phyloP scores from a whole-genome alignment of 179 eudicot species.

The Heliamphora pulchella region DNA sequence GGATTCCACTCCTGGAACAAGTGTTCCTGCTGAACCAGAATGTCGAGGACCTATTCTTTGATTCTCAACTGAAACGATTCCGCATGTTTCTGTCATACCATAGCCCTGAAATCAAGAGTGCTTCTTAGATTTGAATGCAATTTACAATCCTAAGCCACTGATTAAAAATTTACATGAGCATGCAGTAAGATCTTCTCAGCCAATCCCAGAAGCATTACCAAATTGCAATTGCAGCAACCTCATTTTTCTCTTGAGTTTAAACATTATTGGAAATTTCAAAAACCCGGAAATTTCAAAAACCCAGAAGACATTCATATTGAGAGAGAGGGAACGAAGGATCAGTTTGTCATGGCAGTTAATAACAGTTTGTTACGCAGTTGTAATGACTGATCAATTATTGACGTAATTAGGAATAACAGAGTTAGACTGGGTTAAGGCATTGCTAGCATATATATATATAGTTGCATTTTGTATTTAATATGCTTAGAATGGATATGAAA shows the following conservation, averaged over 20 bases:
- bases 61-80: slow-evolving; percentile 29
- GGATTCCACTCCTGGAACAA: slow-evolving; percentile 31
- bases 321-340: too few species aligned
- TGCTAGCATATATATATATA: too few species aligned
- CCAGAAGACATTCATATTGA: too few species aligned
- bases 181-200: background rate
- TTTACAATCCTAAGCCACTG: background rate
- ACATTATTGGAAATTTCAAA: background rate
- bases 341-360: too few species aligned
- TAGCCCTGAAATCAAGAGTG: slow-evolving; percentile 33
- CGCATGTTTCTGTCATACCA: slow-evolving; percentile 53
- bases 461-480: too few species aligned
- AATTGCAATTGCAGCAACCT: background rate
- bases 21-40: slow-evolving; percentile 40
- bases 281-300: too few species aligned
- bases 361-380: too few species aligned
- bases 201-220: background rate
- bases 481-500: too few species aligned
- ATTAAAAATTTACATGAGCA: background rate
- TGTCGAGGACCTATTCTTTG: slow-evolving; percentile 17
- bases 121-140: background rate
- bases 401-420: too few species aligned
- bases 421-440: too few species aligned
- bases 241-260: background rate
- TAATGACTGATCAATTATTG: too few species aligned